Percentiles rank a stretch among this genome's conserved stretches.
These are phyloP conservation scores for Magnolia changhungtana DNA, from an alignment of 164 flowering plant species.

Conservation along the genomic window DNA sequence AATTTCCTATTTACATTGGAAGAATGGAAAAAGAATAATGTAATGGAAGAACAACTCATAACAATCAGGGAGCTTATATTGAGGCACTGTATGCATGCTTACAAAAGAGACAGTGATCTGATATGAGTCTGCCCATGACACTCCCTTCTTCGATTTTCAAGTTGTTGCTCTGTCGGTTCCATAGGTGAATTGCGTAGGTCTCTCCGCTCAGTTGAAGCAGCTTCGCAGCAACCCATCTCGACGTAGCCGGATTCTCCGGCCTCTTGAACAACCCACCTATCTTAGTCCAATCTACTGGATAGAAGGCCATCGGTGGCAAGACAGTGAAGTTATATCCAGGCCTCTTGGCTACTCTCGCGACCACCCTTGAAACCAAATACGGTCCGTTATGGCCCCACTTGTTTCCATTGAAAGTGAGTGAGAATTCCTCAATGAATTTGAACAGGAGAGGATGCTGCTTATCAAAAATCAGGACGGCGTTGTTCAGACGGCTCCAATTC, in stretches of 20 bases:
- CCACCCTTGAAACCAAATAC: constrained; percentile 76
- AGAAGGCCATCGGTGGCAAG: constrained; percentile 68
- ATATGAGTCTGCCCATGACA: constrained; percentile 45
- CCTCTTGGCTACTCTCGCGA: constrained; percentile 19
- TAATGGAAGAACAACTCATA: constrained; percentile 1
- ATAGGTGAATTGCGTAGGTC: constrained; percentile 68
- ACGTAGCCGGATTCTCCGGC: constrained; percentile 24
- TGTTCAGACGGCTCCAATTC: constrained; percentile 74
- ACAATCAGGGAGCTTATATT: neutral
- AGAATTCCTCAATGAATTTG: constrained; percentile 70
- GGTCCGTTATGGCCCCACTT: constrained; percentile 96
- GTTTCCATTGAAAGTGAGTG: constrained; percentile 64
- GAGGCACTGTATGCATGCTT: constrained; percentile 17
- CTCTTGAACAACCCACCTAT: constrained; percentile 39
- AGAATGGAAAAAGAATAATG: constrained; percentile 2
- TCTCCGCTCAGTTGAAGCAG: constrained; percentile 37
- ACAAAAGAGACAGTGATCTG: constrained; percentile 53
- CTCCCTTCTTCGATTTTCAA: constrained; percentile 69
- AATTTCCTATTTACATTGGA: neutral
- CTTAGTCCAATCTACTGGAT: constrained; percentile 67
- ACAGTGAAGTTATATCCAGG: constrained; percentile 43
- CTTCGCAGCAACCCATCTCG: constrained; percentile 55
- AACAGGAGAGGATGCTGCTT: constrained; percentile 59
- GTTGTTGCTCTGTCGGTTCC: constrained; percentile 69
- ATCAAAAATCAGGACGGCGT: constrained; percentile 77